Evolutionary conservation across 805 yeast species (phyloP).

Genomic region (Soucietia sequanensis): DNA sequence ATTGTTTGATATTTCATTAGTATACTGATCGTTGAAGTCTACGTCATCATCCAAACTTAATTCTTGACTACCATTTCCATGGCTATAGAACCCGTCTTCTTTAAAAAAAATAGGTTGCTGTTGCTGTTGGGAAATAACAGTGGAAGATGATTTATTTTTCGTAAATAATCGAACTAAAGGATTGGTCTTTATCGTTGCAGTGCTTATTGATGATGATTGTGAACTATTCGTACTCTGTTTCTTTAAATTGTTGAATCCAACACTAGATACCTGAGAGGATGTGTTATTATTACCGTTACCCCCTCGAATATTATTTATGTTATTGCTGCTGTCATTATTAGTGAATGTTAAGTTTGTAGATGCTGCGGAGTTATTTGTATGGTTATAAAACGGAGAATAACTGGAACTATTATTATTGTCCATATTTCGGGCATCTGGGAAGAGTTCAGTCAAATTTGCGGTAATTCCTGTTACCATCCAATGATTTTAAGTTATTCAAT

Average conservation of each 20-base stretch:
- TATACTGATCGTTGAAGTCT: constrained; percentile 2
- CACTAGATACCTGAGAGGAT: constrained; percentile 23
- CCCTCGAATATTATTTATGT: background rate
- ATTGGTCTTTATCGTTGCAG: constrained; percentile 23
- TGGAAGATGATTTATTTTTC: constrained; percentile 22
- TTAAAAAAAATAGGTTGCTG: background rate
- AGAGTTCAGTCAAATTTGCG: too few relatives aligned
- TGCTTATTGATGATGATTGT: constrained; percentile 17
- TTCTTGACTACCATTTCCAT: constrained; percentile 7
- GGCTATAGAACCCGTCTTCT: background rate
- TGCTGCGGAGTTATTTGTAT: constrained; percentile 9
- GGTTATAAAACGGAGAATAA: constrained; percentile 9
- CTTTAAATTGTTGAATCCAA: constrained; percentile 32
- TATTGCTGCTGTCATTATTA: background rate
- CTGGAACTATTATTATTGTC: too few relatives aligned
- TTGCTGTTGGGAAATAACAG: constrained; percentile 1
- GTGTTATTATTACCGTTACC: too few relatives aligned
- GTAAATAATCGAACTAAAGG: constrained; percentile 31
- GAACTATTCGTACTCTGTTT: constrained; percentile 29
- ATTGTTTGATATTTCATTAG: constrained; percentile 3
- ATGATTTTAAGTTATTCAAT: too few relatives aligned
- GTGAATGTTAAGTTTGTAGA: constrained; percentile 6
- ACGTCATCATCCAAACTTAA: constrained; percentile 7
- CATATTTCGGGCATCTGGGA: too few relatives aligned
- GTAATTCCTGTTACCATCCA: too few relatives aligned